phyloP scores from a whole-genome alignment of 805 yeast species.

The Barnettozyma botsteinii region DNA sequence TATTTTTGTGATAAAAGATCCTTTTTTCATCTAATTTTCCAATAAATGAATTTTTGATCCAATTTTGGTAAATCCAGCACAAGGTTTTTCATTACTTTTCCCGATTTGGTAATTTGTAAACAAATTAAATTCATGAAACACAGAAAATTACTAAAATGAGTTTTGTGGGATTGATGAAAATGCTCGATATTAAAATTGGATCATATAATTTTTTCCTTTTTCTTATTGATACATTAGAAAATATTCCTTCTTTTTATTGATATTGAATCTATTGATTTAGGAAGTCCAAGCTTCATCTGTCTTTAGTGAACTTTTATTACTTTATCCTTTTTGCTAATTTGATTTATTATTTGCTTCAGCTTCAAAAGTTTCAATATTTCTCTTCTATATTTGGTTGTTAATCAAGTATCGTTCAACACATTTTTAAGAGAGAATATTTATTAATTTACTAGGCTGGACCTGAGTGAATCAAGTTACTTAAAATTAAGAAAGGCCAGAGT shows the following conservation, averaged over 20 bases:
- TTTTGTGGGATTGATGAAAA: no score
- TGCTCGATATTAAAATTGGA: no score
- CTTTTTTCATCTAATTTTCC: no score
- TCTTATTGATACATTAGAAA: no score
- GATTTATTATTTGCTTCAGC: constrained; percentile 9
- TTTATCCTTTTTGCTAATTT: constrained; percentile 6
- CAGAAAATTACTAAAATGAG: neutral
- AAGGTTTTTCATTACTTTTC: constrained; percentile 13
- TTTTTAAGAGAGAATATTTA: neutral
- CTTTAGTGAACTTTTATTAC: neutral
- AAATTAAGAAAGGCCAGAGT: neutral
- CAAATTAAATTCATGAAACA: constrained; percentile 2
- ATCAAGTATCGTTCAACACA: no score
- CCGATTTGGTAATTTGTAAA: constrained; percentile 19
- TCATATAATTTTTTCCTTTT: no score
- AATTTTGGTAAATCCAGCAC: neutral
- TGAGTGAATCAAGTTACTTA: constrained; percentile 12
- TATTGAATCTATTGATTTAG: no score
- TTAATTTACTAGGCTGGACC: constrained; percentile 20
- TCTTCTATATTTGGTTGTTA: no score
- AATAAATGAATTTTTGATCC: no score
- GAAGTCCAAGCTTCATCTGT: no score
- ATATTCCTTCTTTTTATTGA: no score
- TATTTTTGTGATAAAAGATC: no score
- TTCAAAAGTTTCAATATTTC: neutral